phyloP scores from a whole-genome alignment of 768 basidiomycete species.

The Omphalotus guepiniiformis region DNA sequence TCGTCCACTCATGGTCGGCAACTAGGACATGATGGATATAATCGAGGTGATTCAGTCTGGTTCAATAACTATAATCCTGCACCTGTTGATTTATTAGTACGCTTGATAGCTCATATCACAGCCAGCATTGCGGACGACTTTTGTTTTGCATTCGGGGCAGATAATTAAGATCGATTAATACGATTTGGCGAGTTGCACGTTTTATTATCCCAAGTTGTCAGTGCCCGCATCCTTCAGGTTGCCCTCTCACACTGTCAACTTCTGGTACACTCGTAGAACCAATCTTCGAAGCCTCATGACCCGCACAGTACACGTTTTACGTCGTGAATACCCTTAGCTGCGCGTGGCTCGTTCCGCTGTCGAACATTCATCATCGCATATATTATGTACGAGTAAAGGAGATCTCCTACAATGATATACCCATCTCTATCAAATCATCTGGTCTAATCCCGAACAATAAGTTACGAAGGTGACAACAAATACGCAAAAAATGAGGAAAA shows the following conservation, averaged over 20 bases:
- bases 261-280: slow-evolving; percentile 2
- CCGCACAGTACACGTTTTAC: not conserved
- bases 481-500: not conserved
- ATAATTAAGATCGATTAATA: too few species aligned
- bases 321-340: not conserved
- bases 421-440: not conserved
- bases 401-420: not conserved
- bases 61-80: too few species aligned
- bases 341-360: slow-evolving; percentile 10
- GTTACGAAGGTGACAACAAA: not conserved
- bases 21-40: too few species aligned
- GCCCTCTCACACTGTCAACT: slow-evolving; percentile 5
- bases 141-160: too few species aligned
- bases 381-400: not conserved
- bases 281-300: slow-evolving; percentile 9
- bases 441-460: too few species aligned
- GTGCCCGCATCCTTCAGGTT: too few species aligned
- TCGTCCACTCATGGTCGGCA: too few species aligned
- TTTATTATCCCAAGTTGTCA: not conserved
- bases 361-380: not conserved
- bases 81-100: too few species aligned
- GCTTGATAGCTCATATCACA: too few species aligned
- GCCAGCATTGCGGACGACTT: too few species aligned
- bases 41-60: too few species aligned
- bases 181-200: not conserved